Evolutionary conservation across 2,329 filamentous ascomycete species (phyloP).

Genomic region (Apiospora pterosperma): DNA sequence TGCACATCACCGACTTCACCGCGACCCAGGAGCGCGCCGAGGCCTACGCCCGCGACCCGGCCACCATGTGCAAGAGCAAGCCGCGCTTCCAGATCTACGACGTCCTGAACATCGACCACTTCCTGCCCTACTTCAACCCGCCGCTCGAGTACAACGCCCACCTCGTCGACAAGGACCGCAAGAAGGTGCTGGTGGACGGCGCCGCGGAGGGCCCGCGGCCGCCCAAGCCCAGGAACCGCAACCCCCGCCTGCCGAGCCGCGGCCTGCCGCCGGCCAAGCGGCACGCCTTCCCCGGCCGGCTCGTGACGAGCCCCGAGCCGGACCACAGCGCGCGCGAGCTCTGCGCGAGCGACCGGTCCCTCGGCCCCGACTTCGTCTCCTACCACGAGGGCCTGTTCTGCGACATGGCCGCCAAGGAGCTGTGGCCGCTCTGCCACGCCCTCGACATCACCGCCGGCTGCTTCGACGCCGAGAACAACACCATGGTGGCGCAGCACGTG

Average conservation of each 20-base stretch:
- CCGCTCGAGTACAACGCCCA: not conserved
- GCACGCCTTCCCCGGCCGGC: constrained; percentile 10
- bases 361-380: constrained; percentile 30
- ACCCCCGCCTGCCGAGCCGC: not conserved
- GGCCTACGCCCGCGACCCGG: not conserved
- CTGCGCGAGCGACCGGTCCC: constrained; percentile 23
- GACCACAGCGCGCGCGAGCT: constrained; percentile 27
- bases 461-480: constrained; percentile 13
- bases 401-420: constrained; percentile 26
- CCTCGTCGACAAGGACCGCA: constrained; percentile 3
- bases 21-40: not conserved
- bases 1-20: constrained; percentile 7
- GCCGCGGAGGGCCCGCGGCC: constrained; percentile 1
- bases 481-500: not conserved
- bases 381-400: constrained; percentile 26
- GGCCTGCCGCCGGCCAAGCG: not conserved
- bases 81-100: not conserved
- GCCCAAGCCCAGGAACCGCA: not conserved
- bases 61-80: not conserved
- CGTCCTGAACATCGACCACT: not conserved
- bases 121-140: not conserved
- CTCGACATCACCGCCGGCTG: constrained; percentile 11
- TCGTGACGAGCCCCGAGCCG: constrained; percentile 17
- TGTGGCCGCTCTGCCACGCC: constrained; percentile 22
- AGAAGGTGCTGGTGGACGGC: constrained; percentile 5